Base-by-base conservation (phyloP, 164 flowering plant genomes). In the Annona cherimola region DNA sequence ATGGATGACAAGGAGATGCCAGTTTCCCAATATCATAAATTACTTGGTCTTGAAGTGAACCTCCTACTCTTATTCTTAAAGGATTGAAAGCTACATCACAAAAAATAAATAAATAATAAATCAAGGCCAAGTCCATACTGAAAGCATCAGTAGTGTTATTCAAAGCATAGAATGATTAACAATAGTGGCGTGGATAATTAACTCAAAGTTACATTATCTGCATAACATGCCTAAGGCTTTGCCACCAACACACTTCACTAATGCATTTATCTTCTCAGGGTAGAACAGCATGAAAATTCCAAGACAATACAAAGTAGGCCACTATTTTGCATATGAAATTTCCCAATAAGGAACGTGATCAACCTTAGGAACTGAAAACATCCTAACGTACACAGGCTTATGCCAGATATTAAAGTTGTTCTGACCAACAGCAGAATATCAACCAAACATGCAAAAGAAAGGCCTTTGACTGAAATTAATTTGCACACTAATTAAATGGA, bases 41-140 rank as follows among this genome's bases (percentile, higher is more conserved):
- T 45, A 93, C 89, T 86, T 80, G 94, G 79, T 95, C 97, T 86
- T 95, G 96, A 81, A 95, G 79, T 45, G 96, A 89, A 42, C 98
- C 98, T 74, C 97, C 97, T 61, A 93, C 73, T 79, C 98, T 82
- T 80, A 93, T 81, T 84, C 98, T 90, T 82, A 91, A 77, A 70
- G 61, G 77, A 78, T 77, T 69, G 78, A 93, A 95, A 77, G 99
- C 97, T 95, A 76, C 71, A 61, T 72, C 69, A 42, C 65, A 72
- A 79, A 54, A 72, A 76, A 64, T 0, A 45, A 46, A 50, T 35
- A 62, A 71, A 71, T 20, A 63, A 54, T 0, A 11, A 71, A 46
- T 50, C 43, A 35, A 70, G 59, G 16, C 59, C 16, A 7, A 8
- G 8, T 26, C 35, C 35, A 50, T 50, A 50, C 57, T 50, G 57